Conservation (phyloP, 2,329 filamentous ascomycete genomes). For the Pseudogymnoascus sp. region DNA sequence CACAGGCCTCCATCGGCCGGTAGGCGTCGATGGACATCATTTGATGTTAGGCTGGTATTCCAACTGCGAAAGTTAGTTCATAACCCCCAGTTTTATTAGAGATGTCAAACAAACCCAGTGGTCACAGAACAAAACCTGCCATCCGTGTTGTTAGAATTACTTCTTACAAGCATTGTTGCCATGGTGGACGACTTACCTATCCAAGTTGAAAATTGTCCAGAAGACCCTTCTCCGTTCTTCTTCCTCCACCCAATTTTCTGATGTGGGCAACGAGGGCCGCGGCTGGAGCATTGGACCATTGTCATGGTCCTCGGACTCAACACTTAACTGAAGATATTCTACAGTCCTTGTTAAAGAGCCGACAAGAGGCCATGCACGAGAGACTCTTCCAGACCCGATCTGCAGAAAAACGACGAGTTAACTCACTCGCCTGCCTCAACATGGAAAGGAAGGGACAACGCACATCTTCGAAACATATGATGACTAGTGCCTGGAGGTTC, state of each 20-base stretch:
- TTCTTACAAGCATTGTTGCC: slow-evolving; percentile 8
- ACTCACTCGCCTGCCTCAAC: neutral
- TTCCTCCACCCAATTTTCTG: slow-evolving; percentile 31
- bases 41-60: slow-evolving; percentile 32
- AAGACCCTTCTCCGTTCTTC: slow-evolving; percentile 42
- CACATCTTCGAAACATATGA: slow-evolving; percentile 32
- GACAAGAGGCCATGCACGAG: slow-evolving; percentile 22
- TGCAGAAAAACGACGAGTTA: slow-evolving; percentile 13
- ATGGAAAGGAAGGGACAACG: slow-evolving; percentile 6
- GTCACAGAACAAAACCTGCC: slow-evolving; percentile 10
- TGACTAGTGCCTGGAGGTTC: slow-evolving; percentile 10
- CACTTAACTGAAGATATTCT: slow-evolving; percentile 21
- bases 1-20: slow-evolving; percentile 37
- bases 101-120: neutral
- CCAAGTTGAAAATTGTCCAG: slow-evolving; percentile 50
- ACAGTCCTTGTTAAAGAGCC: slow-evolving; percentile 23
- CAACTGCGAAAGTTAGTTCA: slow-evolving; percentile 24
- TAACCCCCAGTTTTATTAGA: neutral
- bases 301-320: slow-evolving; percentile 15
- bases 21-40: slow-evolving; percentile 28
- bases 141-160: neutral
- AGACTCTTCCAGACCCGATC: slow-evolving; percentile 18
- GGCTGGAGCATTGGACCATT: slow-evolving; percentile 24
- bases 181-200: slow-evolving; percentile 32
- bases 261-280: slow-evolving; percentile 23